These are phyloP conservation scores for Durotheca rogersii DNA, from an alignment of 495 filamentous ascomycete genomes.

Conservation along the genomic window DNA sequence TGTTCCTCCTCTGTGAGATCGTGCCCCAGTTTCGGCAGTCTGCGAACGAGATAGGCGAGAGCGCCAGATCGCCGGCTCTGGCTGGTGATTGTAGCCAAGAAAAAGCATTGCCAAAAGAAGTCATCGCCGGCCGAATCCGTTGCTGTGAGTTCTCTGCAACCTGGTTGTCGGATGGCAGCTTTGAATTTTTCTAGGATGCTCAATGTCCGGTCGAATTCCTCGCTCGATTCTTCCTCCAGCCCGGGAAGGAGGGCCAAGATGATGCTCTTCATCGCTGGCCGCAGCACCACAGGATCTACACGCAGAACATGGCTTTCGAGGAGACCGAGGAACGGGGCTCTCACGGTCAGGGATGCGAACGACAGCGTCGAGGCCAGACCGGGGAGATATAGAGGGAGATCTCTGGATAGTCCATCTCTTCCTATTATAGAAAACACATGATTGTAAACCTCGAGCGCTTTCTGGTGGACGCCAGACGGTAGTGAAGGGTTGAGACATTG, in stretches of 20 bases:
- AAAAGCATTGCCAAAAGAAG: slow-evolving; percentile 98
- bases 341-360: slow-evolving; percentile 87
- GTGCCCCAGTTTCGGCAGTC: slow-evolving; percentile 70
- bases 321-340: slow-evolving; percentile 78
- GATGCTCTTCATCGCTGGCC: slow-evolving; percentile 86
- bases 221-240: slow-evolving; percentile 91
- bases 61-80: slow-evolving; percentile 79
- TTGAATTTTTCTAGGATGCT: slow-evolving; percentile 77
- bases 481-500: slow-evolving; percentile 93
- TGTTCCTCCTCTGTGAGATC: slow-evolving; percentile 33
- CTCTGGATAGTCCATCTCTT: slow-evolving; percentile 70
- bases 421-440: slow-evolving; percentile 82
- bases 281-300: slow-evolving; percentile 66
- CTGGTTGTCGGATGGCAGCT: slow-evolving; percentile 56
- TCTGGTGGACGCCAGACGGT: slow-evolving; percentile 98
- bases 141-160: slow-evolving; percentile 49
- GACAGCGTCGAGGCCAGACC: slow-evolving; percentile 85
- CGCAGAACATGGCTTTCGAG: slow-evolving; percentile 77
- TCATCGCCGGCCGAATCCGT: slow-evolving; percentile 66
- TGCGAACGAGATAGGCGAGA: slow-evolving; percentile 77
- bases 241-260: slow-evolving; percentile 85
- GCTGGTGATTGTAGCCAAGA: slow-evolving; percentile 88
- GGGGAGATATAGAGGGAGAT: slow-evolving; percentile 84
- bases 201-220: slow-evolving; percentile 91
- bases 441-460: slow-evolving; percentile 88